A percentile compares a stretch with the other conserved stretches of the same genome.
phyloP scores from a whole-genome alignment of 305 asterid species.

The Solanum hybrid region DNA sequence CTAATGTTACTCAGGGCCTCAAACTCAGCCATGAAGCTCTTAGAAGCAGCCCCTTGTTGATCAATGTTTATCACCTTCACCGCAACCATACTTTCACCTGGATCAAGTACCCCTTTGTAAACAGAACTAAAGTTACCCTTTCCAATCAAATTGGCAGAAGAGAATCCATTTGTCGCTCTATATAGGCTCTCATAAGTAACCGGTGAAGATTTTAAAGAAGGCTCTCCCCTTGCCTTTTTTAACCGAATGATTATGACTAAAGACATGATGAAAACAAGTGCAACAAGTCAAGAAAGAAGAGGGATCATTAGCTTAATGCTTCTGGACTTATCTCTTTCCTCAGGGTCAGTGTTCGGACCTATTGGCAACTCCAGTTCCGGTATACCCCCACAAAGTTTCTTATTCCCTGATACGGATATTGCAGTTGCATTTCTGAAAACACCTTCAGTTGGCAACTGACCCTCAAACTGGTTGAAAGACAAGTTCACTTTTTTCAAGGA shows the following conservation, averaged over 20 bases:
- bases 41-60: constrained; percentile 8
- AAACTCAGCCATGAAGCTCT: constrained; percentile 30
- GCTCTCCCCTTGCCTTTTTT: not conserved
- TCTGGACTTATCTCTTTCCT: not conserved
- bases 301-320: constrained; percentile 7
- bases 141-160: constrained; percentile 9
- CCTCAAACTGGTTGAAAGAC: constrained; percentile 4
- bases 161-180: constrained; percentile 13
- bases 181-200: constrained; percentile 5
- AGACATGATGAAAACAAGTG: not conserved
- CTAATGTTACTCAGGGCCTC: constrained; percentile 17
- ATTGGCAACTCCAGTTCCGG: constrained; percentile 6
- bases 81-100: constrained; percentile 10
- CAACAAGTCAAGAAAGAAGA: constrained; percentile 5
- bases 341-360: not conserved
- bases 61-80: constrained; percentile 28
- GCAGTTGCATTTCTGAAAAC: constrained; percentile 1
- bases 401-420: not conserved
- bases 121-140: constrained; percentile 9
- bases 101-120: constrained; percentile 10
- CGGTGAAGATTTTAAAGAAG: not conserved
- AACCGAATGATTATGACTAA: not conserved
- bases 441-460: not conserved
- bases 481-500: not conserved
- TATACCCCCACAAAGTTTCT: constrained; percentile 17